Evolutionary conservation across 1,284 basidiomycete species (phyloP), one percentile per base, ranked within the genome.

Genomic region (Pterulicium gracile): DNA sequence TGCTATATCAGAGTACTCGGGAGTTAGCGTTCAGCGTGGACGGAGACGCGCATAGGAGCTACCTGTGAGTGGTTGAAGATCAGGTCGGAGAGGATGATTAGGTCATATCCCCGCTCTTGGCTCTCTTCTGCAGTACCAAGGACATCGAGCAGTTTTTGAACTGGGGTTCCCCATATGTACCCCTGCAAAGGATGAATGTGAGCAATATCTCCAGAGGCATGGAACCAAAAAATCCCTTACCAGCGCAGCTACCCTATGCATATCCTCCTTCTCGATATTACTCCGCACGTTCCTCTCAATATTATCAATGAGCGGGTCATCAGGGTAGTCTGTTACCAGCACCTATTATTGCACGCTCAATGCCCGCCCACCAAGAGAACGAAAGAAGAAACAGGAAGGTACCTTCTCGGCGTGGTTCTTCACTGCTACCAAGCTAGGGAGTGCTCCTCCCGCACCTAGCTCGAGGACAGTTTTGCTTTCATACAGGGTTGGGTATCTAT

Each of bases 261-360:
- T 55, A 17, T 61, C 52, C 1, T 60, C 53, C 2, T 55, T 51
- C 0, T 55, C 51, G 2, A 83, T 51, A 56, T 94, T 94, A 21
- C 60, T 54, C 2, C 65, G 57, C 0, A 89, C 74, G 58, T 98
- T 98, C 49, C 72, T 62, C 12, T 63, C 56, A 39, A 98, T 70
- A 58, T 96, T 97, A 2, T 86, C 71, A 41, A 97, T 62, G n/a
- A 98, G 70, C 2, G 70, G 60, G 2, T 69, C 58, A 55, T 98
- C 95, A 0, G 94, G 93, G 62, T 97, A 98, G 62, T 98, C 95
- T 0, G 95, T 96, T 20, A 93, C 66, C 1, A 95, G 75, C 2
- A 84, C 81, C 80, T 87, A 18, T 7, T 32, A 32, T 7, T 32
- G 10, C n/a, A 10, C 27, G n/a, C n/a, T 32, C 10, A 32, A 32